Evolutionary conservation across 495 filamentous ascomycete genomes (phyloP), one percentile per base, ranked within the genome.

Genomic region (Neurospora sublineolata): DNA sequence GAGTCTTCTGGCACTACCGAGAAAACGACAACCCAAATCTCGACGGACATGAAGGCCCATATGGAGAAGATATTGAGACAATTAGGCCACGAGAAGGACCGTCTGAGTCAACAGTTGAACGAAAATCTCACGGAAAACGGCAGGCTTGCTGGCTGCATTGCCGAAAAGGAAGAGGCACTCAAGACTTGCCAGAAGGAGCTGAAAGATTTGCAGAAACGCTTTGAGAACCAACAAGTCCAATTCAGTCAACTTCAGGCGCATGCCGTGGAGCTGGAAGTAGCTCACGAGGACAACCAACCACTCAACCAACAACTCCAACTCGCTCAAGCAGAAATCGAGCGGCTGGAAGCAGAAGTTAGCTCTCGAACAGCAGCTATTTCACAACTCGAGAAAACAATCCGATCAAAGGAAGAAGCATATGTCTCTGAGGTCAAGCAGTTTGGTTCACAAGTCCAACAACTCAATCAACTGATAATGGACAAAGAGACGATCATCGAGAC

Each of bases 101-200:
- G 73, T 6, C 30, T 78, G 27, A 40, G 30, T 30, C 68, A 71
- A n/a, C 74, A 76, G 20, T 52, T 79, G 16, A 69, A 70, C 5
- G 46, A 75, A 16, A 77, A 73, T 44, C 69, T 40, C 18, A 70
- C 76, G 36, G 78, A 78, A 64, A 77, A 77, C 33, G 73, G 71
- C 23, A 75, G 71, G 42, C 68, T 77, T 18, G 44, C 71, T 1
- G 41, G 72, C 2, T 72, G 73, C 16, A 67, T 76, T 36, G 72
- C 74, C 33, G 71, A 72, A 11, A 73, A 76, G 37, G 75, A 76
- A 42, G 39, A 58, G 6, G 67, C 71, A 46, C 75, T 72, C 38
- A 38, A 68, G 36, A 23, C 38, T 14, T 72, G 73, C 37, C 30
- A 72, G 11, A n/a, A 68, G 16, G 71, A 75, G 7, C 36, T 78